Base-by-base conservation (phyloP, 768 basidiomycete genomes). In the Macrolepiota albuminosa region DNA sequence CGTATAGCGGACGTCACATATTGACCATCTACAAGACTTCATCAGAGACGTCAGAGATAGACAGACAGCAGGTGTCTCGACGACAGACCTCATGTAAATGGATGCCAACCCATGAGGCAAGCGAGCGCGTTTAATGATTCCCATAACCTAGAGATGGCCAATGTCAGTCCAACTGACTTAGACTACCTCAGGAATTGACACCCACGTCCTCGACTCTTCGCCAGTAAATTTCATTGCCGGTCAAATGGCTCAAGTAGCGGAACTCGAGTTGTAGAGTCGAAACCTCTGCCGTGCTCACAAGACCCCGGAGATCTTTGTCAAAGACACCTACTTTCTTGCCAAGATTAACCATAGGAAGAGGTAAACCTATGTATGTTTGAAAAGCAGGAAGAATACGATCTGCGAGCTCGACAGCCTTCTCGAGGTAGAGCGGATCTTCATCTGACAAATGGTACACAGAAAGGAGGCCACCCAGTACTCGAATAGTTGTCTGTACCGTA, bases 241-340 rank as follows among this genome's bases (percentile, higher is more conserved):
- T 93, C 47, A 97, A 70, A 61, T 85, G 71, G 53, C 85, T 85
- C n/a, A 98, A 78, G 70, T 97, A 96, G 64, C 88, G 84, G 68
- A 98, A 86, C 72, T 97, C 95, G 21, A 98, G 82, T 71, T 97
- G 93, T 26, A 96, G 75, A 0, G 92, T 95, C 8, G 87, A 83
- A n/a, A 86, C 87, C 69, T 98, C 95, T 0, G 95, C 91, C 11
- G 91, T 87, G 65, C 87, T 88, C 51, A 89, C 83, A 14, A 89
- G 72, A 1, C 82, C 84, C 3, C 78, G 75, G 60, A 85, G 85
- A 58, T 86, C 84, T 0, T 47, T 61, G 60, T 91, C 85, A 0
- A 82, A 76, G 6, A 86, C 76, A 1, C 89, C 94, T 63, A 81
- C 67, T 11, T 80, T 72, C 54, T 76, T 72, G 0, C 77, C 84